Evolutionary conservation across 2,329 filamentous ascomycete species (phyloP).

Genomic region (Penicillium sp.): DNA sequence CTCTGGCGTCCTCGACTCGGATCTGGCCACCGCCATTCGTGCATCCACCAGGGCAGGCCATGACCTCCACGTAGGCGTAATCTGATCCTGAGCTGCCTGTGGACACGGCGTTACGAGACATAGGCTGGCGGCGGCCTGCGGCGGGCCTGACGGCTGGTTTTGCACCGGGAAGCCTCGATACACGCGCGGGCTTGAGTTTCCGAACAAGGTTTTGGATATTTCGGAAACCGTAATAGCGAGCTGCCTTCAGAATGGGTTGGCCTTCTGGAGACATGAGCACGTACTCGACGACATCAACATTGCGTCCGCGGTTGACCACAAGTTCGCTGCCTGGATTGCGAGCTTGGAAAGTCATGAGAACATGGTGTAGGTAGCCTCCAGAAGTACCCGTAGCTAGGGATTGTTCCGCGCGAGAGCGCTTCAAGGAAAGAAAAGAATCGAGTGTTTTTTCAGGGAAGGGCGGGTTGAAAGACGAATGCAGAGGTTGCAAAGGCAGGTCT

Average conservation of each 20-base stretch:
- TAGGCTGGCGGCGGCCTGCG: slow-evolving; percentile 28
- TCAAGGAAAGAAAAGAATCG: slow-evolving; percentile 70
- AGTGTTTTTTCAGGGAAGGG: slow-evolving; percentile 72
- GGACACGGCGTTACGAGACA: slow-evolving; percentile 30
- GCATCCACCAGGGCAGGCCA: slow-evolving; percentile 98
- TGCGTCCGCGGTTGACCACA: slow-evolving; percentile 71
- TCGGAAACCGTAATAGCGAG: slow-evolving; percentile 93
- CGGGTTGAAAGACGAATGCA: slow-evolving; percentile 46
- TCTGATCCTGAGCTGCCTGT: slow-evolving; percentile 49
- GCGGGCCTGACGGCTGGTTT: slow-evolving; percentile 43
- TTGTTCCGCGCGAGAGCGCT: slow-evolving; percentile 36
- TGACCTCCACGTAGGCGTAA: slow-evolving; percentile 94
- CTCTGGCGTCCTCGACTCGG: slow-evolving; percentile 73
- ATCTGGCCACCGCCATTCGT: slow-evolving; percentile 97
- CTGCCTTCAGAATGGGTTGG: slow-evolving; percentile 68
- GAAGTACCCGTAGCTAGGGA: slow-evolving; percentile 68
- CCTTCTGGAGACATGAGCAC: slow-evolving; percentile 58
- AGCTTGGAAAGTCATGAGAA: slow-evolving; percentile 71
- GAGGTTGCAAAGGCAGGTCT: slow-evolving; percentile 59
- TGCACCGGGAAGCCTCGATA: slow-evolving; percentile 76
- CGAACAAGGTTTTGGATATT: slow-evolving; percentile 98
- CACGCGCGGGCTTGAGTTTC: slow-evolving; percentile 76
- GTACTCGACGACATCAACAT: slow-evolving; percentile 89
- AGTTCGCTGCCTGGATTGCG: slow-evolving; percentile 70
- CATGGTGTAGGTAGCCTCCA: slow-evolving; percentile 83